Conservation (phyloP, 2,329 filamentous ascomycete species). For the Arthrobotrys musiformis region DNA sequence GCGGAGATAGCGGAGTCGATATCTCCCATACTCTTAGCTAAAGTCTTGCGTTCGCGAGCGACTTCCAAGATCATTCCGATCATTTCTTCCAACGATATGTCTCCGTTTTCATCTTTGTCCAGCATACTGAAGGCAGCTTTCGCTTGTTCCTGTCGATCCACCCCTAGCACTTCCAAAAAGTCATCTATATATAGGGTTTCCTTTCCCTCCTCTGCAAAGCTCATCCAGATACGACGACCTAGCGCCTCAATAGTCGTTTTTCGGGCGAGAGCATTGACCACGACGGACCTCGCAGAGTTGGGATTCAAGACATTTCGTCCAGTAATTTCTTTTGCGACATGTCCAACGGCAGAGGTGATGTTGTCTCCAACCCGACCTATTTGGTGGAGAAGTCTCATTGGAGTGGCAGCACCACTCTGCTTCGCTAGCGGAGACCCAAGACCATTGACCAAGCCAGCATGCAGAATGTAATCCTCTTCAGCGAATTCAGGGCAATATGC, state of each 20-base stretch:
- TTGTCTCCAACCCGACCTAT: conserved; percentile 89
- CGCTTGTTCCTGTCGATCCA: conserved; percentile 77
- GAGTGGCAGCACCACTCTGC: conserved; percentile 74
- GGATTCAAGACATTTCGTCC: conserved; percentile 93
- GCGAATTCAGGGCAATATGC: conserved; percentile 90
- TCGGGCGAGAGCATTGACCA: conserved; percentile 88
- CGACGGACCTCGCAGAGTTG: conserved; percentile 87
- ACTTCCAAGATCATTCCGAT: conserved; percentile 85
- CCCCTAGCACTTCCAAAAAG: conserved; percentile 85
- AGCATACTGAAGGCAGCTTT: conserved; percentile 84
- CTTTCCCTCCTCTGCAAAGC: conserved; percentile 89
- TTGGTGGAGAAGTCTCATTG: conserved; percentile 78
- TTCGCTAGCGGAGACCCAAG: conserved; percentile 61
- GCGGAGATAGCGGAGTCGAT: conserved; percentile 78
- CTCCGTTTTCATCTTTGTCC: conserved; percentile 89
- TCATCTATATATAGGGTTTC: conserved; percentile 84
- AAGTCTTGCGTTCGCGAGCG: conserved; percentile 85
- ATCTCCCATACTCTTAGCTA: conserved; percentile 94
- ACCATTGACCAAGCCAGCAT: conserved; percentile 76
- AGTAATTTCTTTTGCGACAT: conserved; percentile 92
- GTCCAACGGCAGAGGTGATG: conserved; percentile 90
- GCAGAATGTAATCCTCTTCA: conserved; percentile 92
- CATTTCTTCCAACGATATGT: conserved; percentile 96
- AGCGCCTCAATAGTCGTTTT: conserved; percentile 86
- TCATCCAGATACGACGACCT: conserved; percentile 90